phyloP scores from a whole-genome alignment of 2,329 filamentous ascomycete genomes.

The Colletotrichum sp. region DNA sequence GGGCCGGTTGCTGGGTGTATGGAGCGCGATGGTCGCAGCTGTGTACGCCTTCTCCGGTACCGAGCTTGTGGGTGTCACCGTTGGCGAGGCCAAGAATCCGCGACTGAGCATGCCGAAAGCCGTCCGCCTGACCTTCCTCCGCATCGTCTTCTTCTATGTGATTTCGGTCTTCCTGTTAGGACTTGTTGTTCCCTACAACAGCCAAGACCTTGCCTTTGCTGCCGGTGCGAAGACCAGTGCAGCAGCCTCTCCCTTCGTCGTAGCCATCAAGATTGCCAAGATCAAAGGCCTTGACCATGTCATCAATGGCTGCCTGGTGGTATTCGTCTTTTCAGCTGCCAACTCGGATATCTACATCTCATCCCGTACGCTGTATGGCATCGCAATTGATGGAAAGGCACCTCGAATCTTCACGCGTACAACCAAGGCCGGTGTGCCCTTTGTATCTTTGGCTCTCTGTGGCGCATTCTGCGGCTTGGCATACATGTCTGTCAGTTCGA shows the following conservation, averaged over 20 bases:
- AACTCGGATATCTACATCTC: conserved; percentile 36
- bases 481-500: conserved; percentile 44
- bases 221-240: conserved; percentile 39
- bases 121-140: conserved; percentile 72
- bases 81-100: conserved; percentile 72
- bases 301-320: conserved; percentile 8
- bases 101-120: conserved; percentile 70
- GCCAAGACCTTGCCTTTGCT: conserved; percentile 44
- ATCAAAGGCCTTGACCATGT: conserved; percentile 15
- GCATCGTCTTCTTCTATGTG: conserved; percentile 74
- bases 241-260: conserved; percentile 21
- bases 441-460: conserved; percentile 40
- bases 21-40: conserved; percentile 41
- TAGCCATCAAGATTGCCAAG: conserved; percentile 7
- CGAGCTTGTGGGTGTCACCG: conserved; percentile 72
- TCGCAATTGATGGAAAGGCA: conserved; percentile 45
- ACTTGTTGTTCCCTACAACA: conserved; percentile 70
- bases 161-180: conserved; percentile 69
- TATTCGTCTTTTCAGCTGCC: conserved; percentile 7
- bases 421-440: conserved; percentile 42
- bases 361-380: conserved; percentile 43
- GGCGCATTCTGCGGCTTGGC: conserved; percentile 41
- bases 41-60: conserved; percentile 55
- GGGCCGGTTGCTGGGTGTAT: conserved; percentile 44
- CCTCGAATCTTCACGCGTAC: conserved; percentile 38